Percentiles rank a stretch among this genome's conserved stretches.
phyloP scores from a whole-genome alignment of 306 rosid species.

The Cucumis melo region DNA sequence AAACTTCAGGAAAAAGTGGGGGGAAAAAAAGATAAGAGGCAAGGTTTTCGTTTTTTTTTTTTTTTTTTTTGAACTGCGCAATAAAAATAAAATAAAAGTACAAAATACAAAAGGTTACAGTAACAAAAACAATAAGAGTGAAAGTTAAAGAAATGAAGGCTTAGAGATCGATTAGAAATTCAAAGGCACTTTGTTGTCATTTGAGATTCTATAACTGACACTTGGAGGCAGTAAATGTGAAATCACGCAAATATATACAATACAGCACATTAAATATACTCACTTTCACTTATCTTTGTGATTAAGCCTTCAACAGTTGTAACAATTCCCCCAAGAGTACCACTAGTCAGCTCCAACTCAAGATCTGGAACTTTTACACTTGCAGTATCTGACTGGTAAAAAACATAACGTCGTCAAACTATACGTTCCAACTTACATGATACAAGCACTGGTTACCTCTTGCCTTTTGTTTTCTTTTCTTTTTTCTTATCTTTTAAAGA shows the following conservation, averaged over 20 bases:
- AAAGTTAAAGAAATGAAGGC: not conserved
- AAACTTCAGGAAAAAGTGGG: not conserved
- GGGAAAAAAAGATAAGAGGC: not conserved
- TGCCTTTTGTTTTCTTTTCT: not conserved
- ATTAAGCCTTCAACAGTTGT: slow-evolving; percentile 85
- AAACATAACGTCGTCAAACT: slow-evolving; percentile 8
- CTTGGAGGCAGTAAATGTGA: not conserved
- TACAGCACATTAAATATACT: slow-evolving; percentile 9
- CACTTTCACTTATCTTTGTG: slow-evolving; percentile 40
- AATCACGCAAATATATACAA: not conserved
- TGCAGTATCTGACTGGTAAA: slow-evolving; percentile 44
- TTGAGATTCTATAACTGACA: not conserved
- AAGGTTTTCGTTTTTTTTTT: not conserved
- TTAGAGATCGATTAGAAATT: not conserved
- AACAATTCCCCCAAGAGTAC: slow-evolving; percentile 49
- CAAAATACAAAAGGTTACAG: not conserved
- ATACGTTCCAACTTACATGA: not conserved
- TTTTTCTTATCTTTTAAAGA: not conserved
- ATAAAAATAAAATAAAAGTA: not conserved
- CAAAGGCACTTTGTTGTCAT: not conserved
- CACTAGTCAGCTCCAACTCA: slow-evolving; percentile 76
- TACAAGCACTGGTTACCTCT: not conserved
- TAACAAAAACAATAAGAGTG: not conserved
- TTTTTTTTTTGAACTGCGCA: not conserved
- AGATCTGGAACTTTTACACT: slow-evolving; percentile 44